A percentile compares a stretch with the other conserved stretches of the same genome.
phyloP scores from a whole-genome alignment of 2,329 filamentous ascomycete genomes.

The Fusarium sulawesiense region DNA sequence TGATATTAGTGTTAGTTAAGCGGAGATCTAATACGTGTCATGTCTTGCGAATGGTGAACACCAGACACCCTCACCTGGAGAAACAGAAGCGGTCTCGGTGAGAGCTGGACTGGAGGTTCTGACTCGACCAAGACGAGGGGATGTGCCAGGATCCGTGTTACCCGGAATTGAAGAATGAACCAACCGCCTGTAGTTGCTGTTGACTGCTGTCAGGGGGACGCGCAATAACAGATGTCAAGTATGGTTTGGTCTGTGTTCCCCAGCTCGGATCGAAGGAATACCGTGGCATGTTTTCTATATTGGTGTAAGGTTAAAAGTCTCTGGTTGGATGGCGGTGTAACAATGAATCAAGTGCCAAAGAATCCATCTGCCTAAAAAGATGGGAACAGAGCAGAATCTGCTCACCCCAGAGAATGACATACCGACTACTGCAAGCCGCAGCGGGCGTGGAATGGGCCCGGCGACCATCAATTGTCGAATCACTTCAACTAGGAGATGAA shows the following conservation, averaged over 20 bases:
- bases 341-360: slow-evolving; percentile 13
- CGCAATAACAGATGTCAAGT: slow-evolving; percentile 32
- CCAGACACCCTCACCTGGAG: not conserved
- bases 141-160: slow-evolving; percentile 26
- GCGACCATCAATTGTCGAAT: slow-evolving; percentile 8
- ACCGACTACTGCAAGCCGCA: slow-evolving; percentile 40
- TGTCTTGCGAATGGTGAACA: not conserved
- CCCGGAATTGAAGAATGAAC: slow-evolving; percentile 13
- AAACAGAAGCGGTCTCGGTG: slow-evolving; percentile 38
- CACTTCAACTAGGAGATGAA: not conserved
- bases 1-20: not conserved
- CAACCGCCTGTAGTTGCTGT: not conserved
- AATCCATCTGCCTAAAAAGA: slow-evolving; percentile 44
- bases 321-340: slow-evolving; percentile 16
- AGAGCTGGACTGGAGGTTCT: slow-evolving; percentile 12
- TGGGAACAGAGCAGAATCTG: slow-evolving; percentile 20
- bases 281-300: slow-evolving; percentile 16
- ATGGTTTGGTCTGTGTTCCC: not conserved
- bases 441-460: slow-evolving; percentile 13
- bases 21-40: not conserved
- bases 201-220: slow-evolving; percentile 12
- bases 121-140: slow-evolving; percentile 22
- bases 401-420: slow-evolving; percentile 10
- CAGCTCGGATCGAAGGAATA: not conserved
- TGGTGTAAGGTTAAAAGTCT: slow-evolving; percentile 8